Conservation (phyloP, 768 basidiomycete species). For the Cystofilobasidium macerans region DNA sequence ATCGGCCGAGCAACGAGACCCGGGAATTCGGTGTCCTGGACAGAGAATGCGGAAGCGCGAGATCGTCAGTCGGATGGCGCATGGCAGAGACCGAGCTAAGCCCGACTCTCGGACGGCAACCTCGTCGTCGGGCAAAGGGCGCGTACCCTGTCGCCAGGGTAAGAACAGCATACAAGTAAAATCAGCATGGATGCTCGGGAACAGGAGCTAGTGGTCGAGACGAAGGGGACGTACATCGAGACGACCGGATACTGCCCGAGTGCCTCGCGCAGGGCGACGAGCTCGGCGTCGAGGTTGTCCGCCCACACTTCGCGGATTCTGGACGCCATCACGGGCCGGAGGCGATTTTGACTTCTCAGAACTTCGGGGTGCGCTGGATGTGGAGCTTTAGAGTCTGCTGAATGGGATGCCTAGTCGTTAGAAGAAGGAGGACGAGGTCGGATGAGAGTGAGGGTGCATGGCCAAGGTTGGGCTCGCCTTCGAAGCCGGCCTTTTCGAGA, state of each 20-base stretch:
- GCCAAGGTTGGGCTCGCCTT: too few species aligned
- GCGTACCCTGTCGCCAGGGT: conserved; percentile 1
- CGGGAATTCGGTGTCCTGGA: conserved; percentile 94
- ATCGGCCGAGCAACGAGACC: conserved; percentile 96
- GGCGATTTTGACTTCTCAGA: too few species aligned
- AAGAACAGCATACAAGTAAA: background rate
- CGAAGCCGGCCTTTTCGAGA: too few species aligned
- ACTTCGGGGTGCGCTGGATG: background rate
- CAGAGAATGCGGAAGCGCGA: conserved; percentile 26
- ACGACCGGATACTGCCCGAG: conserved; percentile 88
- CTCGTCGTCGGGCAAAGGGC: too few species aligned
- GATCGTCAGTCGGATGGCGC: background rate
- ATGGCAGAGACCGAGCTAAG: too few species aligned
- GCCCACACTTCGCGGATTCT: conserved; percentile 88
- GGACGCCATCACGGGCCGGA: conserved; percentile 8
- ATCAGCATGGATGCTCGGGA: conserved; percentile 7
- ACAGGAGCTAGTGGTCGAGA: background rate
- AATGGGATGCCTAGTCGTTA: too few species aligned
- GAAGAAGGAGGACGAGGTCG: too few species aligned
- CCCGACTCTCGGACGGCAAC: background rate
- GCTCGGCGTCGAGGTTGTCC: conserved; percentile 82
- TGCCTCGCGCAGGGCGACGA: conserved; percentile 70
- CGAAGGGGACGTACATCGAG: conserved; percentile 56
- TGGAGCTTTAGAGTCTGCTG: too few species aligned
- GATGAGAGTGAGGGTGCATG: too few species aligned